A percentile compares a stretch with the other conserved stretches of the same genome.
phyloP scores from a whole-genome alignment of 2,329 filamentous ascomycete species.

The Colletotrichum chlorophyti region DNA sequence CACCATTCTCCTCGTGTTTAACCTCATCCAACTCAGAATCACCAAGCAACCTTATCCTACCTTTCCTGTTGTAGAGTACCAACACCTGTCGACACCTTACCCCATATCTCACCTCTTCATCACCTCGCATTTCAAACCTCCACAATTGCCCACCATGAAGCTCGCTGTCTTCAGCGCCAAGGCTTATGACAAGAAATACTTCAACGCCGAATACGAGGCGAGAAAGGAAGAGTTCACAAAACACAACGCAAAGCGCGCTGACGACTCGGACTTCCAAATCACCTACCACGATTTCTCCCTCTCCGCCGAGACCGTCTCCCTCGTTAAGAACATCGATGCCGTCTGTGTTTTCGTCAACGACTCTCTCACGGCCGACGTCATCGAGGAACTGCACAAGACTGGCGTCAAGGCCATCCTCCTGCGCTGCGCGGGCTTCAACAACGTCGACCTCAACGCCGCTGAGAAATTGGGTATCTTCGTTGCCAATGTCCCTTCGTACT shows the following conservation, averaged over 20 bases:
- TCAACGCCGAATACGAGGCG: slow-evolving; percentile 46
- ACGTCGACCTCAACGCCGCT: slow-evolving; percentile 66
- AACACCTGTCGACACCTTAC: no score
- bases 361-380: slow-evolving; percentile 55
- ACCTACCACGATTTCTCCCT: slow-evolving; percentile 66
- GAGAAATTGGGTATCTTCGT: slow-evolving; percentile 63
- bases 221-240: slow-evolving; percentile 14
- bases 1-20: neutral
- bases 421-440: slow-evolving; percentile 74
- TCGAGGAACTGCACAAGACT: slow-evolving; percentile 53
- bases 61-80: no score
- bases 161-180: slow-evolving; percentile 71
- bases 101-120: neutral
- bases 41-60: no score
- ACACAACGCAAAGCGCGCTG: slow-evolving; percentile 40
- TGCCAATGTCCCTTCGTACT: slow-evolving; percentile 72
- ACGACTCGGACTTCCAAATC: slow-evolving; percentile 50
- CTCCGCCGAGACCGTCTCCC: slow-evolving; percentile 58
- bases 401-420: slow-evolving; percentile 67
- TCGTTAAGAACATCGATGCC: slow-evolving; percentile 56
- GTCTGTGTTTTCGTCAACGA: slow-evolving; percentile 77
- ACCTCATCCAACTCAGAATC: no score
- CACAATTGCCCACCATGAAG: slow-evolving; percentile 49
- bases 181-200: slow-evolving; percentile 65
- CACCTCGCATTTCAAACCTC: neutral